Percentiles rank a stretch among this genome's conserved stretches.
Evolutionary conservation across 306 rosid genomes (phyloP).

Genomic region (Aeschynomene evenia): DNA sequence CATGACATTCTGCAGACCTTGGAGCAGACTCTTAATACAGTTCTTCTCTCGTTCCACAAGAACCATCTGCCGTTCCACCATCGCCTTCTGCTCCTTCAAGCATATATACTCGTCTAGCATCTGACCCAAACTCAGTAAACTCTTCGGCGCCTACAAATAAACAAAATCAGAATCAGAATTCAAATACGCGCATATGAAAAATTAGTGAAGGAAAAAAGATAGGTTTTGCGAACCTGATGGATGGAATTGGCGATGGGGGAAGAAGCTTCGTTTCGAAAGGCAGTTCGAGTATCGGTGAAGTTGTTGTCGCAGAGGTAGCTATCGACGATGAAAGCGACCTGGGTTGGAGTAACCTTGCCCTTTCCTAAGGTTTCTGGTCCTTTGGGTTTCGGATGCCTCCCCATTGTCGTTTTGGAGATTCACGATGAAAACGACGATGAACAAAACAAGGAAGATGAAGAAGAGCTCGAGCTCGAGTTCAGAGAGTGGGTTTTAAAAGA

Average conservation of each 20-base stretch:
- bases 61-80: constrained; percentile 56
- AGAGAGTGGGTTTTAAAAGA: background rate
- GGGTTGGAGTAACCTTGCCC: constrained; percentile 65
- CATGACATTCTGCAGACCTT: constrained; percentile 63
- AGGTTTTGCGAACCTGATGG: constrained; percentile 46
- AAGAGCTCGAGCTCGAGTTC: background rate
- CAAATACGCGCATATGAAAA: too few relatives aligned
- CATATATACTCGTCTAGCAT: constrained; percentile 69
- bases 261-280: constrained; percentile 68
- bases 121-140: constrained; percentile 55
- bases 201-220: too few relatives aligned
- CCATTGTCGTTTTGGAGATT: constrained; percentile 38
- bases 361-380: constrained; percentile 43
- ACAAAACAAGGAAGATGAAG: background rate
- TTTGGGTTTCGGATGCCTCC: constrained; percentile 45
- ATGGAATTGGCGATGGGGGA: constrained; percentile 60
- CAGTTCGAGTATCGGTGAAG: constrained; percentile 53
- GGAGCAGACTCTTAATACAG: constrained; percentile 55
- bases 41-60: constrained; percentile 65
- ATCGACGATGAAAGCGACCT: constrained; percentile 86
- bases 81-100: constrained; percentile 73
- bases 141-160: constrained; percentile 52
- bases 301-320: constrained; percentile 65
- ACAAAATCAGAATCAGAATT: background rate
- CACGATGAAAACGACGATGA: background rate